These are phyloP conservation scores for Sporodiniella umbellata DNA, from an alignment of 371 early-diverging fungal genomes.

Conservation along the genomic window DNA sequence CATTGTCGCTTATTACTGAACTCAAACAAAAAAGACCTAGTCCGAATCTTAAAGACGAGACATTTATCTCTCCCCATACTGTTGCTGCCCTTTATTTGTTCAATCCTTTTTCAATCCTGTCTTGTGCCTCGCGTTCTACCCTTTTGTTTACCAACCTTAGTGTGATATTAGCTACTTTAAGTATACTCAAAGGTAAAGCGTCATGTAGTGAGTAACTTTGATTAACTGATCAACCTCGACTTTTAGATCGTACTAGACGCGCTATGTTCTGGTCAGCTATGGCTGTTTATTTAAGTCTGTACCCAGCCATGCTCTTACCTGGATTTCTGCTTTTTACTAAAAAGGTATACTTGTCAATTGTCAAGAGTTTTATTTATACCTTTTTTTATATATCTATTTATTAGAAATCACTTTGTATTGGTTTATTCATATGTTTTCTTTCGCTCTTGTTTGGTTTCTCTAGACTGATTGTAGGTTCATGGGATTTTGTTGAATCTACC, in stretches of 20 bases:
- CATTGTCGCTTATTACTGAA: constrained; percentile 47
- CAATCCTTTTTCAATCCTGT: constrained; percentile 78
- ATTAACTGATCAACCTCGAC: too few species aligned
- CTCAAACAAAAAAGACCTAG: constrained; percentile 36
- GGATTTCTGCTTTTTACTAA: constrained; percentile 53
- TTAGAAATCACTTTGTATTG: not conserved
- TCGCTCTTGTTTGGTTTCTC: constrained; percentile 53
- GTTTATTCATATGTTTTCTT: constrained; percentile 26
- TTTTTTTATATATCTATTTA: not conserved
- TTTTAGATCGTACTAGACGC: constrained; percentile 8
- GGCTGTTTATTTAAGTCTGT: constrained; percentile 77
- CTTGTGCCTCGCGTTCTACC: constrained; percentile 75
- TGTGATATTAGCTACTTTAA: constrained; percentile 61
- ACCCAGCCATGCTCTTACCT: constrained; percentile 77
- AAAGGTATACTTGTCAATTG: not conserved
- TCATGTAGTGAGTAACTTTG: too few species aligned
- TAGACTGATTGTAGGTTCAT: constrained; percentile 59
- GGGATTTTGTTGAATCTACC: constrained; percentile 67
- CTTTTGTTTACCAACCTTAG: constrained; percentile 72
- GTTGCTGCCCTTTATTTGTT: constrained; percentile 69
- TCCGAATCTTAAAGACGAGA: constrained; percentile 21
- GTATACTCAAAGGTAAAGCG: constrained; percentile 60
- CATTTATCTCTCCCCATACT: constrained; percentile 26
- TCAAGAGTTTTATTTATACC: not conserved
- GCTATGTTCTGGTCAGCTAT: constrained; percentile 70